Evolutionary conservation across 73 alveolate genomes (phyloP).

Genomic region (Blepharisma stoltei): DNA sequence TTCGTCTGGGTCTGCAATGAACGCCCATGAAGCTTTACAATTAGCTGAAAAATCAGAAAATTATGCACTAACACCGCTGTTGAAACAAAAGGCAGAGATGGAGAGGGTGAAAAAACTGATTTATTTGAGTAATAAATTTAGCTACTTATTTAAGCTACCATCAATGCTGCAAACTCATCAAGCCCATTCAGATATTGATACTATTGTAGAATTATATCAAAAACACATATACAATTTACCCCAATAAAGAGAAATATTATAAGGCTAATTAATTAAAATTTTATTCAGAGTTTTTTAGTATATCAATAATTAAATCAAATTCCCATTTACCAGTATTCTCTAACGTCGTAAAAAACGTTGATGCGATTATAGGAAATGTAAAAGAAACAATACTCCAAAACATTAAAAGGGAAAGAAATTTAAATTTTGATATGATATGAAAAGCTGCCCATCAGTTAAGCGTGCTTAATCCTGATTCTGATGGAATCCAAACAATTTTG

Average conservation of each 20-base stretch:
- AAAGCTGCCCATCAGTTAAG: background rate
- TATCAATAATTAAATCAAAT: background rate
- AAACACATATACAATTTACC: too few species aligned
- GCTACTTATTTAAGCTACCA: conserved; percentile 9
- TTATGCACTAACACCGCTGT: background rate
- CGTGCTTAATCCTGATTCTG: background rate
- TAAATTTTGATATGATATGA: background rate
- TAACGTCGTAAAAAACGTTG: conserved; percentile 13
- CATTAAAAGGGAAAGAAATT: background rate
- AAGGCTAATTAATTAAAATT: too few species aligned
- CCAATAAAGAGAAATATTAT: too few species aligned
- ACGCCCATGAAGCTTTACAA: background rate
- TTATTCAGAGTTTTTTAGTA: too few species aligned
- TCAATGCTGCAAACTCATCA: background rate
- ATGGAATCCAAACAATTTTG: background rate
- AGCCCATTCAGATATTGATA: background rate
- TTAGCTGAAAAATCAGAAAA: conserved; percentile 12
- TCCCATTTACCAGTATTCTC: conserved; percentile 20
- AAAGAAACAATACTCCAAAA: background rate
- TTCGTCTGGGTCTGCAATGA: background rate
- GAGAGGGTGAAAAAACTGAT: conserved; percentile 19
- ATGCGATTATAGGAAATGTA: background rate
- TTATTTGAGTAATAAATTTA: conserved; percentile 7
- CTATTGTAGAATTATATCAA: conserved; percentile 11
- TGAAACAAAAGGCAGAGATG: conserved; percentile 17